Evolutionary conservation across 257 asterid genomes (phyloP).

Genomic region (Knoxia roxburghii): DNA sequence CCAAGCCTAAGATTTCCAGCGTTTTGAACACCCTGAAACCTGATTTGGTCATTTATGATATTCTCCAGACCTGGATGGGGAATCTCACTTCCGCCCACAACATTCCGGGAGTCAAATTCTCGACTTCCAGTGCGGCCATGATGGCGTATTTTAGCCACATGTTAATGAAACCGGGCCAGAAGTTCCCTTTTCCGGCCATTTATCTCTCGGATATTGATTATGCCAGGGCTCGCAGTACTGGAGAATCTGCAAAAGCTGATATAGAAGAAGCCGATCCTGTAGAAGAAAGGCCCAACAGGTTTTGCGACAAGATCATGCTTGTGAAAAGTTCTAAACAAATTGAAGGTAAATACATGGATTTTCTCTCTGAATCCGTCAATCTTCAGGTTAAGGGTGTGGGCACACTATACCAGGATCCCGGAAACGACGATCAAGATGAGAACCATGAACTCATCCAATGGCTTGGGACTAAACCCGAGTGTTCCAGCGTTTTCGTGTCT

Average conservation of each 20-base stretch:
- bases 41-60: slow-evolving; percentile 36
- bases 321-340: background rate
- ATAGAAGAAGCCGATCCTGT: slow-evolving; percentile 7
- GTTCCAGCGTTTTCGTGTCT: slow-evolving; percentile 12
- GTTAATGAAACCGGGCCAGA: background rate
- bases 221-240: background rate
- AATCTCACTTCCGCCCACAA: slow-evolving; percentile 7
- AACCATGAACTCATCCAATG: background rate
- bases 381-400: background rate
- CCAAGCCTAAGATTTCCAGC: slow-evolving; percentile 25
- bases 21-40: slow-evolving; percentile 29
- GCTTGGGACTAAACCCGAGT: background rate
- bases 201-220: slow-evolving; percentile 16
- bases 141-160: slow-evolving; percentile 19
- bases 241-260: slow-evolving; percentile 16
- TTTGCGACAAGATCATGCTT: background rate
- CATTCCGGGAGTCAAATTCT: slow-evolving; percentile 26
- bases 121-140: slow-evolving; percentile 25
- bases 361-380: background rate
- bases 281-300: background rate
- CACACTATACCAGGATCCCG: background rate
- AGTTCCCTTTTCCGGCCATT: slow-evolving; percentile 29
- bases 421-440: background rate
- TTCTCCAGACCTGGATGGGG: slow-evolving; percentile 29
- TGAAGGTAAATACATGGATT: slow-evolving; percentile 8